Evolutionary conservation across 2,329 filamentous ascomycete genomes (phyloP).

Genomic region (Elsinoe australis): DNA sequence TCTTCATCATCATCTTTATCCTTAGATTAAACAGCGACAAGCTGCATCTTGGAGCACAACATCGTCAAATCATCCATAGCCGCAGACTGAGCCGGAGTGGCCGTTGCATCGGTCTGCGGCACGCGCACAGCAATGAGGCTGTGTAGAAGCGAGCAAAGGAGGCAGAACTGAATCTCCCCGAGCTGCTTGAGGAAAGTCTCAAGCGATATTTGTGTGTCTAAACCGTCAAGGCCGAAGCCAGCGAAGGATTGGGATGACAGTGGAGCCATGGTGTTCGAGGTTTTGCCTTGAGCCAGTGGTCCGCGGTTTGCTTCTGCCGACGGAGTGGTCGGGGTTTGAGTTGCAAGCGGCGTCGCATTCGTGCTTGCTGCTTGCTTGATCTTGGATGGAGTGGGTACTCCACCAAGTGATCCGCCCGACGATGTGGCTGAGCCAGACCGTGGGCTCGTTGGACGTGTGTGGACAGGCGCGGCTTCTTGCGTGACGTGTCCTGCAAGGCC

Average conservation of each 20-base stretch:
- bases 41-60: conserved; percentile 5
- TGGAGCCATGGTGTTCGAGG: too few relatives aligned
- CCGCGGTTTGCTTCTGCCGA: too few relatives aligned
- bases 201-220: not conserved
- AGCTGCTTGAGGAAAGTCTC: conserved; percentile 5
- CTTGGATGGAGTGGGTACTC: too few relatives aligned
- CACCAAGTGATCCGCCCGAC: too few relatives aligned
- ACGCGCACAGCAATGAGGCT: not conserved
- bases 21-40: not conserved
- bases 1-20: not conserved
- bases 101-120: not conserved
- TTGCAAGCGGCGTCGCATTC: too few relatives aligned
- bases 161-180: conserved; percentile 2
- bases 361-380: too few relatives aligned
- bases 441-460: too few relatives aligned
- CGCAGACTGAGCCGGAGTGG: not conserved
- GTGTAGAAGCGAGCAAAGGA: conserved; percentile 1
- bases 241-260: not conserved
- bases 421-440: too few relatives aligned
- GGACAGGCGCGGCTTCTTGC: too few relatives aligned
- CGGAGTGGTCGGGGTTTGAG: too few relatives aligned
- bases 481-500: too few relatives aligned
- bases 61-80: conserved; percentile 9
- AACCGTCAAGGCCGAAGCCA: not conserved
- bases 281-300: too few relatives aligned